Conservation (phyloP, 2,329 filamentous ascomycete species). For the Fusarium mexicanum region DNA sequence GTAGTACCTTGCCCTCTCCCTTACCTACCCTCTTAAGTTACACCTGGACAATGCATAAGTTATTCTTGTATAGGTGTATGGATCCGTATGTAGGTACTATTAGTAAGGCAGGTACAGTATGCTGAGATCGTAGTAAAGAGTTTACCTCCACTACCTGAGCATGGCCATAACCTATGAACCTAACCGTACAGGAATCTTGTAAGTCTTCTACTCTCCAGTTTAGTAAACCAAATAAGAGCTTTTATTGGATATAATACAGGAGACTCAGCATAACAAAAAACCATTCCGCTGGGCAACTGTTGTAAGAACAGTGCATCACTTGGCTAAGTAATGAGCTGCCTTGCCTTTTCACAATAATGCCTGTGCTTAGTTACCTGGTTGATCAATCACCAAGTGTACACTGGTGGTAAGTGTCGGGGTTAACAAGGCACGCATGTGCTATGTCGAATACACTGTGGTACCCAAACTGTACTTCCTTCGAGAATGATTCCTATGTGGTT, state of each 20-base stretch:
- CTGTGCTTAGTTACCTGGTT: neutral
- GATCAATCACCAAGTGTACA: neutral
- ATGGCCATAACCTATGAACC: neutral
- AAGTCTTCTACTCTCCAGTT: conserved; percentile 5
- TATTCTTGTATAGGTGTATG: neutral
- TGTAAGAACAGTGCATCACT: neutral
- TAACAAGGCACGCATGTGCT: neutral
- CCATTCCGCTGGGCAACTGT: neutral
- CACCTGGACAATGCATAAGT: neutral
- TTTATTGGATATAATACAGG: conserved; percentile 10
- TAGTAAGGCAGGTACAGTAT: neutral
- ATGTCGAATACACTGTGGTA: conserved; percentile 6
- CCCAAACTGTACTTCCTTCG: conserved; percentile 39
- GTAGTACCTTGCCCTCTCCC: neutral
- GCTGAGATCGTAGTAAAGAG: neutral
- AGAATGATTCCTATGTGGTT: conserved; percentile 39
- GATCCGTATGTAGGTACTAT: neutral
- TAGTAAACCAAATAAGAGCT: neutral
- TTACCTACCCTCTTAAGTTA: neutral
- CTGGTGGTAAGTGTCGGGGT: neutral
- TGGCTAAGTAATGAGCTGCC: neutral
- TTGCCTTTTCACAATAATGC: neutral
- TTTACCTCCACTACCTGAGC: neutral
- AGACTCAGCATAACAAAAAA: neutral
- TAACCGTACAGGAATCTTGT: conserved; percentile 9